phyloP scores from a whole-genome alignment of 2,329 filamentous ascomycete species.

The Aspergillus pseudotamarii region DNA sequence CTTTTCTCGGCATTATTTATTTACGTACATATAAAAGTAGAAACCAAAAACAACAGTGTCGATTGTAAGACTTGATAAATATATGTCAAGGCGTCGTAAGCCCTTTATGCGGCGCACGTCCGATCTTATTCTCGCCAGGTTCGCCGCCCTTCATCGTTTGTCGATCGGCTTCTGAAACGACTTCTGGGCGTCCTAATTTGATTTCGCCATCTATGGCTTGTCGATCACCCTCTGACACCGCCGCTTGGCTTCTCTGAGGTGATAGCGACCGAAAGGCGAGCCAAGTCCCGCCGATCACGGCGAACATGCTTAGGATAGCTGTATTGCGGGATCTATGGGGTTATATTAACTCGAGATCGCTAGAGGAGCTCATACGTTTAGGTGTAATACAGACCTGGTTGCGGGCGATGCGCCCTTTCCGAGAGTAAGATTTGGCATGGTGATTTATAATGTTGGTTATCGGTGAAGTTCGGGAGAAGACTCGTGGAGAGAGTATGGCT shows the following conservation, averaged over 20 bases:
- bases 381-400: not conserved
- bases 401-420: not conserved
- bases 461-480: no score
- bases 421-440: not conserved
- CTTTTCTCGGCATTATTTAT: no score
- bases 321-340: not conserved
- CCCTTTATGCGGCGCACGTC: not conserved
- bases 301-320: not conserved
- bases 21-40: no score
- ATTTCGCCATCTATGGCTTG: not conserved
- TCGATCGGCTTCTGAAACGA: not conserved
- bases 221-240: not conserved
- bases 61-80: no score
- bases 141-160: not conserved
- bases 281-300: not conserved
- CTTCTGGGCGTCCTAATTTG: not conserved
- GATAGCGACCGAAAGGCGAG: not conserved
- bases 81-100: not conserved
- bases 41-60: no score
- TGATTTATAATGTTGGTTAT: not conserved
- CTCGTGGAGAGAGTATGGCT: no score
- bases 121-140: not conserved
- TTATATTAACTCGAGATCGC: no score
- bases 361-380: not conserved
- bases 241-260: not conserved